Evolutionary conservation across 2,329 filamentous ascomycete genomes (phyloP).

Genomic region (Penicillium concentricum): DNA sequence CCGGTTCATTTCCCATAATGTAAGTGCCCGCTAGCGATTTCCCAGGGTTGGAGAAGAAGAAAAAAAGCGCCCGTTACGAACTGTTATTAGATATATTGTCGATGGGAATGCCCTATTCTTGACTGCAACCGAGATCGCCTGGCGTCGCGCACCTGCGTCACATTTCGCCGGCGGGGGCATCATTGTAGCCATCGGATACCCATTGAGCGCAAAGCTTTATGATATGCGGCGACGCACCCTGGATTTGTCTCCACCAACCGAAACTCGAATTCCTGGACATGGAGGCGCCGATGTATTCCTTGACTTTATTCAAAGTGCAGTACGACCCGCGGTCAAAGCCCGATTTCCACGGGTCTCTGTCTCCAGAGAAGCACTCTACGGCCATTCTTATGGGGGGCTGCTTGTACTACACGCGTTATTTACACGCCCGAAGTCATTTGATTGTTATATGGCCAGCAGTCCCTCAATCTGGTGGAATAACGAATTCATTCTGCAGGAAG

Average conservation of each 20-base stretch:
- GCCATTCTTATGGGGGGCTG: conserved; percentile 53
- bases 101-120: conserved; percentile 26
- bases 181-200: conserved; percentile 25
- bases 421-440: conserved; percentile 43
- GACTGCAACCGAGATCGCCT: conserved; percentile 22
- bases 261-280: not conserved
- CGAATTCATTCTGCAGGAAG: conserved; percentile 39
- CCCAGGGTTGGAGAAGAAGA: not conserved
- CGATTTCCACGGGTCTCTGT: conserved; percentile 14
- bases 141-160: conserved; percentile 18
- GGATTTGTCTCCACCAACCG: conserved; percentile 11
- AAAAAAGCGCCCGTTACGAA: not conserved
- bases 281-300: conserved; percentile 12
- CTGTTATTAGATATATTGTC: conserved; percentile 19
- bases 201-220: conserved; percentile 11
- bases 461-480: conserved; percentile 52
- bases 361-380: conserved; percentile 47
- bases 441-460: conserved; percentile 49
- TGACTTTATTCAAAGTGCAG: conserved; percentile 12
- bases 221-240: conserved; percentile 5
- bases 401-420: conserved; percentile 50
- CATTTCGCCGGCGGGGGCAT: conserved; percentile 18
- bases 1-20: conserved; percentile 5
- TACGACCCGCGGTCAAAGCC: conserved; percentile 6
- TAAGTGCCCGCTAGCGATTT: not conserved